phyloP scores from a whole-genome alignment of 345 rosid genomes.

The Pseudoturritis turrita region DNA sequence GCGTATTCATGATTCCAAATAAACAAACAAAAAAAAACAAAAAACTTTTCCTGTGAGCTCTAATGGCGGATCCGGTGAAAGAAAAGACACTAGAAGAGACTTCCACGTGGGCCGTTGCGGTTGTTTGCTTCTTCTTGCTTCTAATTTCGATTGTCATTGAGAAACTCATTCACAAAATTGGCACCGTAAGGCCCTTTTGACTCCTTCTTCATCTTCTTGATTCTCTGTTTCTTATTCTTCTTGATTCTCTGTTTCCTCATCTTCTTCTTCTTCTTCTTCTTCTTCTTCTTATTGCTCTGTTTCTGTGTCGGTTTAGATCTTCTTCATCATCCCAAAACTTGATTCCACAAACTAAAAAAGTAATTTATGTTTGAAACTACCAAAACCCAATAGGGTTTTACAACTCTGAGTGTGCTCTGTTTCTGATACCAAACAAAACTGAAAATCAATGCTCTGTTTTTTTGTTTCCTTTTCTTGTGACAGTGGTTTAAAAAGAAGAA shows the following conservation, averaged over 20 bases:
- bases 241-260: background rate
- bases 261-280: background rate
- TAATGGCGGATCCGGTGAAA: constrained; percentile 14
- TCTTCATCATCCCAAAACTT: background rate
- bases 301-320: background rate
- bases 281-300: too few relatives aligned
- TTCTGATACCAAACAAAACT: constrained; percentile 3
- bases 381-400: background rate
- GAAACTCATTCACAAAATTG: constrained; percentile 41
- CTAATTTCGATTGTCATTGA: constrained; percentile 49
- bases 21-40: background rate
- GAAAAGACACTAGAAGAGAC: constrained; percentile 49
- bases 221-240: background rate
- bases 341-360: background rate
- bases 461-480: background rate
- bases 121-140: constrained; percentile 64
- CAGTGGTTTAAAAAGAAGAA: constrained; percentile 71
- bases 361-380: background rate
- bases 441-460: background rate
- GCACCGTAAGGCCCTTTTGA: constrained; percentile 19
- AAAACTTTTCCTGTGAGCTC: background rate
- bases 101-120: constrained; percentile 85
- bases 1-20: background rate
- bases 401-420: background rate
- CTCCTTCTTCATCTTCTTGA: background rate